These are phyloP conservation scores for Cyclocybe cylindracea DNA, from an alignment of 768 basidiomycete species.

Conservation along the genomic window DNA sequence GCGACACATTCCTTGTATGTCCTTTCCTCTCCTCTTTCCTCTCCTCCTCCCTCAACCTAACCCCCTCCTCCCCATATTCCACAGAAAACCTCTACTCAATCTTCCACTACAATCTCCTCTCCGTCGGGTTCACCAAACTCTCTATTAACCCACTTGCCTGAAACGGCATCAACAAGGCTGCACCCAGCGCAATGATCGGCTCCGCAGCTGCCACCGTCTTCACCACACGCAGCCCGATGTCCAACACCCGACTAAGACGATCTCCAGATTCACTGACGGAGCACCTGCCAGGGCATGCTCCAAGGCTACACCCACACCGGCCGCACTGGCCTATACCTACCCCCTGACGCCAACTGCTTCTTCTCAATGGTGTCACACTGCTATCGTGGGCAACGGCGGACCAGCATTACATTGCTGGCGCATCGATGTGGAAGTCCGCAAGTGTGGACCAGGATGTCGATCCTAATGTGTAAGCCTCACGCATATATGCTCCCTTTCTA, in stretches of 20 bases:
- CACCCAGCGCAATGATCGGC: slow-evolving; percentile 63
- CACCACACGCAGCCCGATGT: slow-evolving; percentile 28
- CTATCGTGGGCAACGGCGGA: slow-evolving; percentile 83
- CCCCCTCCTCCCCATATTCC: too few relatives aligned
- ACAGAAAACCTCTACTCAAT: slow-evolving; percentile 92
- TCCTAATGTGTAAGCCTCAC: slow-evolving; percentile 63
- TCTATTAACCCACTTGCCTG: slow-evolving; percentile 50
- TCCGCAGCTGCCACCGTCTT: slow-evolving; percentile 49
- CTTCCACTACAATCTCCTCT: slow-evolving; percentile 75
- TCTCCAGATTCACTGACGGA: too few relatives aligned
- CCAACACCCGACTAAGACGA: too few relatives aligned
- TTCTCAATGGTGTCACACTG: slow-evolving; percentile 85
- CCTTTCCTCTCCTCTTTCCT: too few relatives aligned
- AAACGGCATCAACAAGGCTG: slow-evolving; percentile 41
- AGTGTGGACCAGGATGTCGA: slow-evolving; percentile 70
- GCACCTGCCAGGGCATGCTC: slow-evolving; percentile 86
- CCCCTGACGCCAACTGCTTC: slow-evolving; percentile 90
- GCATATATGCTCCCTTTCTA: neutral
- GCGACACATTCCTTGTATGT: slow-evolving; percentile 80
- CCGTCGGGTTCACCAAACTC: slow-evolving; percentile 84
- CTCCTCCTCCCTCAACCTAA: too few relatives aligned
- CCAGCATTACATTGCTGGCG: slow-evolving; percentile 82
- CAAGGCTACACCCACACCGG: slow-evolving; percentile 94
- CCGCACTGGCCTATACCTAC: slow-evolving; percentile 77
- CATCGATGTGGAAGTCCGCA: slow-evolving; percentile 84